Evolutionary conservation across 345 rosid genomes (phyloP).

Genomic region (Noccaea caerulescens): DNA sequence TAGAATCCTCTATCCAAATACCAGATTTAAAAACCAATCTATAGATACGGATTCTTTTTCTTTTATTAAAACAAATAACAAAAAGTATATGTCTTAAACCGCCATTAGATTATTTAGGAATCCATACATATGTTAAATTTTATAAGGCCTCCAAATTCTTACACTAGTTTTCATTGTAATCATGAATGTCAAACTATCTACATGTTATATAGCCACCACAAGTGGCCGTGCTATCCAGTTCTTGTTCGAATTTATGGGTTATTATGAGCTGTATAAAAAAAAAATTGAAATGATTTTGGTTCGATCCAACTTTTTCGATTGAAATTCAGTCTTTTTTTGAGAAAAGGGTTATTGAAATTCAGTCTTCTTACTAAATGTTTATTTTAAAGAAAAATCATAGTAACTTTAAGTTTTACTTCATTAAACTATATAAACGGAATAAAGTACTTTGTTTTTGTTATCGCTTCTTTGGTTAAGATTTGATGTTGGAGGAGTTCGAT

Average conservation of each 20-base stretch:
- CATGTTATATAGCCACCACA: not conserved
- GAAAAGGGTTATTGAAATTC: not conserved
- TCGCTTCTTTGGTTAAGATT: slow-evolving; percentile 6
- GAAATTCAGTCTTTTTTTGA: not conserved
- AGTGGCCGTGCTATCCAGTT: not conserved
- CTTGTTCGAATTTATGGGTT: not conserved
- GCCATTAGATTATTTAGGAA: not conserved
- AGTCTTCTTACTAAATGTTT: not conserved
- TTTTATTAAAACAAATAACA: not conserved
- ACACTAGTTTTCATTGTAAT: not conserved
- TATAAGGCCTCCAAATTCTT: not conserved
- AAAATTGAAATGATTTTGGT: too few relatives aligned
- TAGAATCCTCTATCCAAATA: slow-evolving; percentile 15
- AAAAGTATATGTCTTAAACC: not conserved
- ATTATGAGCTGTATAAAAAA: not conserved
- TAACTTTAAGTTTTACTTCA: not conserved
- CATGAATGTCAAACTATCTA: not conserved
- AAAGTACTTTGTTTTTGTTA: too few relatives aligned
- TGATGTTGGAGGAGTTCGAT: not conserved
- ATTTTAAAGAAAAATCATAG: not conserved
- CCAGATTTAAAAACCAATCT: not conserved
- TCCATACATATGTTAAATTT: not conserved
- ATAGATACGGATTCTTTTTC: not conserved
- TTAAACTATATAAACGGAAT: not conserved
- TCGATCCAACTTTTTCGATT: too few relatives aligned